phyloP scores from a whole-genome alignment of 805 yeast species.

The Kazachstania bromeliacearum region DNA sequence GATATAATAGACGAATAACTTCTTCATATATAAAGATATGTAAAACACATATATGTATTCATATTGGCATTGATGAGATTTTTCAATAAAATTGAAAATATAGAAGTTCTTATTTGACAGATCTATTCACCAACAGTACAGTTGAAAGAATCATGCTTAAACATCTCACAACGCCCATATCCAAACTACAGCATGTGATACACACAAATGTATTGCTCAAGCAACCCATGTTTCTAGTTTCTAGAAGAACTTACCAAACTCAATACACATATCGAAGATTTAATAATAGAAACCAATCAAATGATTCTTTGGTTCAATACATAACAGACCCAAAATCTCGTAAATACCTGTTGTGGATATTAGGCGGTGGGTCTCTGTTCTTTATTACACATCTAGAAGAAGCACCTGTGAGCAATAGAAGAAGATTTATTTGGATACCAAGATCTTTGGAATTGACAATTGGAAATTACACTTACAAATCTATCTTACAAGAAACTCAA shows the following conservation, averaged over 20 bases:
- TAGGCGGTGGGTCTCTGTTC: conserved; percentile 30
- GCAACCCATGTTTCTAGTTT: too few relatives aligned
- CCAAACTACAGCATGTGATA: too few relatives aligned
- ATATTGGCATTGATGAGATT: not conserved
- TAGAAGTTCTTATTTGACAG: too few relatives aligned
- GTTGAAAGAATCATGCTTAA: too few relatives aligned
- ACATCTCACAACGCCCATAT: too few relatives aligned
- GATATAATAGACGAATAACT: conserved; percentile 2
- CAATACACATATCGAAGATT: conserved; percentile 2
- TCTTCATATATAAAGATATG: not conserved
- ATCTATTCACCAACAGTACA: too few relatives aligned
- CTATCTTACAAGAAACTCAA: conserved; percentile 47
- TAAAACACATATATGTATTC: not conserved
- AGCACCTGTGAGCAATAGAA: conserved; percentile 74
- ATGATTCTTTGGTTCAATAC: conserved; percentile 3
- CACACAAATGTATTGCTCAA: too few relatives aligned
- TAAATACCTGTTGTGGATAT: conserved; percentile 27
- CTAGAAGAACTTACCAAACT: too few relatives aligned
- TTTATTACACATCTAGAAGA: conserved; percentile 52
- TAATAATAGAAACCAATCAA: not conserved
- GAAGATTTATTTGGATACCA: conserved; percentile 63
- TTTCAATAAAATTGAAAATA: too few relatives aligned
- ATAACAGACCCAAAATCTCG: conserved; percentile 25
- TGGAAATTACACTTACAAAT: conserved; percentile 56
- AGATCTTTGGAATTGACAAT: conserved; percentile 50